phyloP scores from a whole-genome alignment of 441 rosid genomes.

The Corymbia citriodora region DNA sequence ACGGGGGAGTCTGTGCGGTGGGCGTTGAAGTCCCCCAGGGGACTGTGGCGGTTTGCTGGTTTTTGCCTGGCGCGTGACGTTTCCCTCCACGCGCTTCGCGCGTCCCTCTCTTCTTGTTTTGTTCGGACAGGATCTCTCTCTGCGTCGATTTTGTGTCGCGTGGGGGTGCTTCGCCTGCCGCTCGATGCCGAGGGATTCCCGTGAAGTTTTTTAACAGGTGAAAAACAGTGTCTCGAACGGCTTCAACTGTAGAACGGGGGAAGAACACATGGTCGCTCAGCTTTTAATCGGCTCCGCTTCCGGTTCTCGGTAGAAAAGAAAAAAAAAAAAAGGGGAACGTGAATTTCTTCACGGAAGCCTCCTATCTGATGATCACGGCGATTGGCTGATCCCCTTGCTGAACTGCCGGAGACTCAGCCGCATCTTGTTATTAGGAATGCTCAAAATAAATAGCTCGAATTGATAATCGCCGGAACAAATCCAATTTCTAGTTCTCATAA shows the following conservation, averaged over 20 bases:
- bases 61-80: not conserved
- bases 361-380: not conserved
- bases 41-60: too few relatives aligned
- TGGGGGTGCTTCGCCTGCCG: not conserved
- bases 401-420: too few relatives aligned
- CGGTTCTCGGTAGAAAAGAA: too few relatives aligned
- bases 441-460: too few relatives aligned
- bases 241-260: not conserved
- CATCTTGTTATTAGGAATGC: too few relatives aligned
- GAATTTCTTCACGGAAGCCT: not conserved
- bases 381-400: not conserved
- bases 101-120: not conserved
- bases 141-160: not conserved
- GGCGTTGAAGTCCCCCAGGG: too few relatives aligned
- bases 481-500: too few relatives aligned
- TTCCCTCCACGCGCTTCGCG: not conserved
- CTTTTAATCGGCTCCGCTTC: too few relatives aligned
- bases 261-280: not conserved
- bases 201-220: not conserved
- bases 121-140: not conserved
- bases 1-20: not conserved
- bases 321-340: not conserved
- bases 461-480: too few relatives aligned
- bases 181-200: not conserved
- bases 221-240: not conserved